A percentile compares a stretch with the other conserved stretches of the same genome.
Evolutionary conservation across 495 filamentous ascomycete genomes (phyloP).

Genomic region (Rhypophila decipiens): DNA sequence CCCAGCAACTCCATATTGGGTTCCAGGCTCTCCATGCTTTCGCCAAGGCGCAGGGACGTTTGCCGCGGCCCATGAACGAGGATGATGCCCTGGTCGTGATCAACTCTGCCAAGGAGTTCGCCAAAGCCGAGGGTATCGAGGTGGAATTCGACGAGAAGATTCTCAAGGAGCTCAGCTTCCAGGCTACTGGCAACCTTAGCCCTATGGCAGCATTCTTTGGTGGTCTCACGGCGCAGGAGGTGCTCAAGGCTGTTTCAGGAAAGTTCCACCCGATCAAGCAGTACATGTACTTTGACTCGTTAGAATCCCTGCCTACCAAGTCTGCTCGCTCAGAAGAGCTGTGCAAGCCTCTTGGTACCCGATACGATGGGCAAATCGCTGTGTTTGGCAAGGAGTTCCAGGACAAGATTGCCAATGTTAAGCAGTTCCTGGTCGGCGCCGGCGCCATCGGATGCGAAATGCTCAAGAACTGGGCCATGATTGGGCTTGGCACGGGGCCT

Average conservation of each 20-base stretch:
- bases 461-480: conserved; percentile 99
- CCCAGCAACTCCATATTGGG: conserved; percentile 83
- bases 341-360: conserved; percentile 73
- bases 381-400: conserved; percentile 94
- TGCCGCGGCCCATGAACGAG: conserved; percentile 77
- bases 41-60: conserved; percentile 58
- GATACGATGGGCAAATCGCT: conserved; percentile 96
- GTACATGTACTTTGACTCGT: conserved; percentile 94
- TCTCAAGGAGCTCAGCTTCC: conserved; percentile 87
- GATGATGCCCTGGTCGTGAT: conserved; percentile 74
- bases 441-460: conserved; percentile 99
- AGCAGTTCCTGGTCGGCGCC: conserved; percentile 90
- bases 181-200: conserved; percentile 86
- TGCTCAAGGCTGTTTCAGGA: conserved; percentile 93
- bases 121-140: conserved; percentile 60
- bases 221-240: conserved; percentile 90
- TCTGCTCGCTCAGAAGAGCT: conserved; percentile 71
- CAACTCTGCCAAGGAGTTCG: conserved; percentile 63
- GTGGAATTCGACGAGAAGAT: conserved; percentile 88
- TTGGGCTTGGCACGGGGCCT: conserved; percentile 83
- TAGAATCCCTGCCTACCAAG: conserved; percentile 82
- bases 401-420: conserved; percentile 82
- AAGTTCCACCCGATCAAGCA: conserved; percentile 93
- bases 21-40: conserved; percentile 91
- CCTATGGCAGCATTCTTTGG: conserved; percentile 95